A percentile compares a stretch with the other conserved stretches of the same genome.
These are phyloP conservation scores for Gaeumannomyces tritici DNA, from an alignment of 2,329 filamentous ascomycete species.

Conservation along the genomic window DNA sequence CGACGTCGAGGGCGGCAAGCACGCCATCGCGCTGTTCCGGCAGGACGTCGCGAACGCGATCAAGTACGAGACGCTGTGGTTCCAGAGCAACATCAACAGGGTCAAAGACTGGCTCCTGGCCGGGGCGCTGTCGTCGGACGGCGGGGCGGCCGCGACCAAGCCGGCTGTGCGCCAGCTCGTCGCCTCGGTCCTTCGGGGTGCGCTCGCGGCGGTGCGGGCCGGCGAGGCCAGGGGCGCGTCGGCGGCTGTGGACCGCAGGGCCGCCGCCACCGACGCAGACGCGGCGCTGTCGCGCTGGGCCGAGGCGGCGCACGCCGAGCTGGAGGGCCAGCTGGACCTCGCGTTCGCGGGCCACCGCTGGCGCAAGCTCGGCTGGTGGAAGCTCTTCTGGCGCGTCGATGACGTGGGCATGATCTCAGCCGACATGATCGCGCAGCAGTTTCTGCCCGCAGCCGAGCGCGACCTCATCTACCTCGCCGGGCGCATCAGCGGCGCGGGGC, in stretches of 20 bases:
- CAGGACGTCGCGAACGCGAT: slow-evolving; percentile 59
- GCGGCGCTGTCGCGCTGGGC: slow-evolving; percentile 61
- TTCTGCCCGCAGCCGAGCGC: slow-evolving; percentile 70
- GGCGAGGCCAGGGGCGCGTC: slow-evolving; percentile 33
- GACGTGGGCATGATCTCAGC: slow-evolving; percentile 78
- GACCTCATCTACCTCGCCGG: slow-evolving; percentile 78
- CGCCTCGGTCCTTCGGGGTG: slow-evolving; percentile 51
- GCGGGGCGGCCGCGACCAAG: slow-evolving; percentile 40
- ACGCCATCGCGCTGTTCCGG: slow-evolving; percentile 59
- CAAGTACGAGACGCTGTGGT: slow-evolving; percentile 67
- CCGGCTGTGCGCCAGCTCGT: slow-evolving; percentile 58
- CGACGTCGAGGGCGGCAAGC: slow-evolving; percentile 51
- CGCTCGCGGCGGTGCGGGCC: slow-evolving; percentile 38
- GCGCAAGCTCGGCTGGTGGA: slow-evolving; percentile 84
- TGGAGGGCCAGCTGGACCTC: slow-evolving; percentile 68
- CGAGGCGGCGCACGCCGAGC: slow-evolving; percentile 69
- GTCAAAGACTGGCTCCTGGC: slow-evolving; percentile 57
- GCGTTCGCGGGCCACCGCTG: slow-evolving; percentile 70
- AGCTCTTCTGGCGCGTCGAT: slow-evolving; percentile 89
- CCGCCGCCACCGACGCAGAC: slow-evolving; percentile 39
- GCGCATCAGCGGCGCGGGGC: slow-evolving; percentile 28
- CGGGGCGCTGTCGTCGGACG: slow-evolving; percentile 27
- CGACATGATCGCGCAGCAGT: slow-evolving; percentile 67
- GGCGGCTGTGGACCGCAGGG: slow-evolving; percentile 18
- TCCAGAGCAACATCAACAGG: slow-evolving; percentile 56